These are phyloP conservation scores for Suaeda aralocaspica DNA, from an alignment of 148 eudicot species.

Conservation along the genomic window DNA sequence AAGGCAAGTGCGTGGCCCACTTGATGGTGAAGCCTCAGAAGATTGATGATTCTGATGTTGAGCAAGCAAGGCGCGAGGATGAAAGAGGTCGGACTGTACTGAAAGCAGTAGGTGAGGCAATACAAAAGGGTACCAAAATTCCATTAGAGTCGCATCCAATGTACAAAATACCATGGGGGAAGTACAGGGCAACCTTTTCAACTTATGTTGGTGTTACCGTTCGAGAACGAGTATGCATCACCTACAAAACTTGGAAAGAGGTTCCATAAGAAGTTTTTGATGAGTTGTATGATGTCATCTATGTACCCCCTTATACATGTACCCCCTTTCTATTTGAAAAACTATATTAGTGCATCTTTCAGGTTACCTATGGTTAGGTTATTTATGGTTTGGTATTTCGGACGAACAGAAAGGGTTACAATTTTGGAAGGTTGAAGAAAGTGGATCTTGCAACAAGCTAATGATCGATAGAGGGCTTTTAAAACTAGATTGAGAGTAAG, in stretches of 20 bases:
- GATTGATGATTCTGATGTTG: conserved; percentile 1
- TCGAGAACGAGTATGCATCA: conserved; percentile 9
- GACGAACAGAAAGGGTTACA: not conserved
- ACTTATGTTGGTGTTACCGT: not conserved
- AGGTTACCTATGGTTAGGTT: not conserved
- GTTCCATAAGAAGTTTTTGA: not conserved
- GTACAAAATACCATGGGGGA: not conserved
- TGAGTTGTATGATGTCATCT: not conserved
- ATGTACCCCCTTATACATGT: not conserved
- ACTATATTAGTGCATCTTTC: too few species aligned
- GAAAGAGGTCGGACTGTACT: conserved; percentile 11
- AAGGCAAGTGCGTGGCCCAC: not conserved
- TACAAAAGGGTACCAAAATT: not conserved
- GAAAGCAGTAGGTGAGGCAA: not conserved
- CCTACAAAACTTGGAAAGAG: not conserved
- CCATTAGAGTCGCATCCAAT: conserved; percentile 4
- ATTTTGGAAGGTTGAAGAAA: not conserved
- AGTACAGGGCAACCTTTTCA: not conserved
- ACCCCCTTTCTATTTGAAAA: not conserved
- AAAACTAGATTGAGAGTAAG: not conserved
- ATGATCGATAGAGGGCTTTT: not conserved
- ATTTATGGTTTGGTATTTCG: too few species aligned
- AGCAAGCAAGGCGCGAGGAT: not conserved
- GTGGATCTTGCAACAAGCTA: conserved; percentile 1
- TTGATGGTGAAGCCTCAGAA: not conserved